Percentiles rank a stretch among this genome's conserved stretches.
Conservation (phyloP, 2,329 filamentous ascomycete genomes). For the Thielaviopsis punctulata region DNA sequence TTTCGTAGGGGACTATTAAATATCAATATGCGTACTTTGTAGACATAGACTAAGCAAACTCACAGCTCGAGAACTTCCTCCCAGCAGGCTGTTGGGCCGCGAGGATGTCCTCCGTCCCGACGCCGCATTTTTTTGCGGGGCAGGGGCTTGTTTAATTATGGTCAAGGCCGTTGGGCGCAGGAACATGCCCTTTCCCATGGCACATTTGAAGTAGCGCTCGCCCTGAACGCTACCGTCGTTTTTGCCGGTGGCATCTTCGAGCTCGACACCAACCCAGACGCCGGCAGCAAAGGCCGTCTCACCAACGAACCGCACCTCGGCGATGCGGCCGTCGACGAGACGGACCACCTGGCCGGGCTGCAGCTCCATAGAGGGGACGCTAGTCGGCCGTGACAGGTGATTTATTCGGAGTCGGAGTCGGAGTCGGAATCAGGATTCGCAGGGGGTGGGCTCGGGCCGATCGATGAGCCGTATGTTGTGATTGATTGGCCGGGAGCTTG, state of each 20-base stretch:
- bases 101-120: conserved; percentile 20
- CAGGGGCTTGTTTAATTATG: conserved; percentile 32
- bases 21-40: conserved; percentile 2
- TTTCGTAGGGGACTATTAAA: conserved; percentile 62
- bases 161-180: conserved; percentile 55
- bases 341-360: conserved; percentile 54
- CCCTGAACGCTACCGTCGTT: conserved; percentile 88
- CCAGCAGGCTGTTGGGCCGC: conserved; percentile 31
- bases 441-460: not conserved
- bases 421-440: not conserved
- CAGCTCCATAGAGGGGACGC: conserved; percentile 3
- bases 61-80: conserved; percentile 14
- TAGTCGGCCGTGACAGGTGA: not conserved
- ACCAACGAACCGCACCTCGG: conserved; percentile 66
- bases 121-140: conserved; percentile 25
- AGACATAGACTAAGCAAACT: not conserved
- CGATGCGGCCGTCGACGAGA: conserved; percentile 57
- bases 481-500: not conserved
- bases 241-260: conserved; percentile 68
- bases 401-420: not conserved
- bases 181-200: conserved; percentile 65
- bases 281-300: conserved; percentile 60
- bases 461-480: not conserved
- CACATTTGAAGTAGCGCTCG: conserved; percentile 76
- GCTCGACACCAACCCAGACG: conserved; percentile 79